Evolutionary conservation across 768 basidiomycete genomes (phyloP).

Genomic region (Rickenella mellea): DNA sequence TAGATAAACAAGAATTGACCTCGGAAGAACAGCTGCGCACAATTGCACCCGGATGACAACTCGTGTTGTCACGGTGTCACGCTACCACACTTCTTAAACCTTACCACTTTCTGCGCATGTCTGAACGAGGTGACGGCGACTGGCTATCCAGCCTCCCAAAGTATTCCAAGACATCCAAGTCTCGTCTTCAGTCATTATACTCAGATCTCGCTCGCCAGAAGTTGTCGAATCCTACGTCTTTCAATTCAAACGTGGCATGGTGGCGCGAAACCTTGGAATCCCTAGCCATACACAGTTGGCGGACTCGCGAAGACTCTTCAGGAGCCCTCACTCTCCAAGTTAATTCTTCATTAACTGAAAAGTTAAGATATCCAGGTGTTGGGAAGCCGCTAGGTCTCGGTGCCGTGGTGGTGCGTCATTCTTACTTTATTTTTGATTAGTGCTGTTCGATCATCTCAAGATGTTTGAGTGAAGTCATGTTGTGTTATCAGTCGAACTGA

Average conservation of each 20-base stretch:
- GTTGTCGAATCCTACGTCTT: slow-evolving; percentile 75
- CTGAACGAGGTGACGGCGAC: too few species aligned
- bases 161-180: slow-evolving; percentile 20
- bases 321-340: slow-evolving; percentile 58
- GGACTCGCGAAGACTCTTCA: slow-evolving; percentile 26
- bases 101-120: too few species aligned
- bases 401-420: slow-evolving; percentile 59
- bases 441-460: not conserved
- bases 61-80: too few species aligned
- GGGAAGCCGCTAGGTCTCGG: slow-evolving; percentile 70
- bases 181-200: slow-evolving; percentile 73
- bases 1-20: too few species aligned
- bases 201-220: slow-evolving; percentile 82
- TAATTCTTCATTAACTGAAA: slow-evolving; percentile 42
- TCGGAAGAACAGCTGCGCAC: too few species aligned
- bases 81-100: too few species aligned
- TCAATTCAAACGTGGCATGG: slow-evolving; percentile 76
- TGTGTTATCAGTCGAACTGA: too few species aligned
- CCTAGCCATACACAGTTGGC: slow-evolving; percentile 47
- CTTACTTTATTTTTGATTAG: not conserved
- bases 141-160: slow-evolving; percentile 17
- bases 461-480: too few species aligned
- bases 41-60: too few species aligned
- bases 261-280: slow-evolving; percentile 66
- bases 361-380: slow-evolving; percentile 52